Base-by-base conservation (phyloP, 768 basidiomycete genomes). In the Mycena galopus region DNA sequence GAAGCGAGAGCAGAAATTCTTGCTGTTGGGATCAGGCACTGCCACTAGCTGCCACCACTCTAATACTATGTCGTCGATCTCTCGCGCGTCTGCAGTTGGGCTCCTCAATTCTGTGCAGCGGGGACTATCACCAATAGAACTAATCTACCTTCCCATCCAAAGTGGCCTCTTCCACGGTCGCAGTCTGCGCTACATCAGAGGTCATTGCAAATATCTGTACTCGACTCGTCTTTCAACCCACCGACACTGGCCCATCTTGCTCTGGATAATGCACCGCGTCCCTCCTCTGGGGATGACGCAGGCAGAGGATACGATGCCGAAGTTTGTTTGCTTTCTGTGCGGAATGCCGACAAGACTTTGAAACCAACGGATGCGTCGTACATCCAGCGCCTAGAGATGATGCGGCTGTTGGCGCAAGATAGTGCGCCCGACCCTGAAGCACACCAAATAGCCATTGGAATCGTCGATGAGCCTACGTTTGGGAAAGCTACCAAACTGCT, bases 211-310 rank as follows among this genome's bases (percentile, higher is more conserved):
- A 87, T 97, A 57, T 87, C 93, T 4, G 84, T 97, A n/a, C 87
- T 98, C 44, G 97, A 98, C 77, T 93, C 96, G 1, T 96, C 95
- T 1, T 98, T 95, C 84, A 97, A 98, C 77, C 96, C 96, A 4
- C 97, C 97, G 1, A 96, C 95, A 3, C 79, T 88, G 25, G 95
- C 96, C 0, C 96, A 98, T 80, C 86, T 93, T 63, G 92, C 93
- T 3, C 90, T 98, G 57, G 91, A 90, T 32, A 89, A 88, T 69
- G 82, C 87, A 65, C 76, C 79, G 39, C 78, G 79, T 17, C 84
- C 79, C 14, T 50, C 66, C 60, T 17, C 65, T 55, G 63, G 57
- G 50, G 44, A 70, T 1, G 66, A 73, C 21, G 37, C 69, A 21
- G 25, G 62, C 39, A 19, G 67, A 29, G 84, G 86, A 53, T 95